Base-by-base conservation (phyloP, 2,329 filamentous ascomycete genomes). In the Fusarium sambucinum region DNA sequence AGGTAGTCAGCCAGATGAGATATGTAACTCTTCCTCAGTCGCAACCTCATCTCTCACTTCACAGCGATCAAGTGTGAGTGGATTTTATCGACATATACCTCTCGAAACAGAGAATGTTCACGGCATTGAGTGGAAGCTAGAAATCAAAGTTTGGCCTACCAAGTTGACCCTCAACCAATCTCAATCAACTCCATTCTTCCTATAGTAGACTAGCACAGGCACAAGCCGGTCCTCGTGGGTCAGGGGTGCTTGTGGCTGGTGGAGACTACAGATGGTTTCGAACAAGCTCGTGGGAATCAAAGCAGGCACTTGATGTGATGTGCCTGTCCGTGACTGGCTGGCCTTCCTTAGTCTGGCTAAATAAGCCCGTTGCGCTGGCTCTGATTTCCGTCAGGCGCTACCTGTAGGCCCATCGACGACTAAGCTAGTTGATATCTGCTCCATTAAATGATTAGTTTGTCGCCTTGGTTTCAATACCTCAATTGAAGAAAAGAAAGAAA, bases 11-110 rank as follows among this genome's bases (percentile, higher is more conserved):
- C 29, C 32, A n/a, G 33, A 51, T 29, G 47, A 29, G 47, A 38
- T 51, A 40, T 25, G 47, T 51, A 51, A 17, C n/a, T 19, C 38
- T 29, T 51, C 17, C 33, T 42, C 52, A 46, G 33, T 66, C 51
- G 52, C 58, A 70, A 69, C 66, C 67, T 52, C 58, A 70, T 29
- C 17, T 40, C 32, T 17, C 35, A 38, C n/a, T 38, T 38, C 35
- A 50, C 52, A 56, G 61, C 47, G 60, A 70, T 71, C 66, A 65
- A 71, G 71, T 69, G 63, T 69, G 68, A 45, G 70, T 73, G 70
- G 71, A 59, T 62, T 64, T 50, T 44, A 55, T 37, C 33, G 33
- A 25, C 8, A 55, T 51, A 51, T 51, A 50, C 41, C 19, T 54
- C 19, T 51, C 57, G 59, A 57, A 29, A 47, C 46, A 51, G 56